Conservation (phyloP, 768 basidiomycete species). For the Termitomyces sp. region DNA sequence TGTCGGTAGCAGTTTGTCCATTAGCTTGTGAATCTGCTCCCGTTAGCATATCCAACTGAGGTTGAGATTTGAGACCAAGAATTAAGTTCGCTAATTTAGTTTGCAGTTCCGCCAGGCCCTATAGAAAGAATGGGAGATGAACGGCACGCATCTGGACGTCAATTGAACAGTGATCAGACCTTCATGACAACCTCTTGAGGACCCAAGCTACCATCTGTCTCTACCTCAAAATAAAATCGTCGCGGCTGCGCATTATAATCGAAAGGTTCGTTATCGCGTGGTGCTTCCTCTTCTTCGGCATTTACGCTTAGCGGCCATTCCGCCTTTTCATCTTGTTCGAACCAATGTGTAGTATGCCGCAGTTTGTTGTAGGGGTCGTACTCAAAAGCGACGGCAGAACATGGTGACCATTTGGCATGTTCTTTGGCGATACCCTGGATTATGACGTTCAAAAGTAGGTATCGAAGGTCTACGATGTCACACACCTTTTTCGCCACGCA, state of each 20-base stretch:
- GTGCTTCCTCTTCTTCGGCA: slow-evolving; percentile 77
- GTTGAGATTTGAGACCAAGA: slow-evolving; percentile 63
- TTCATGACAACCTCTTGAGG: slow-evolving; percentile 90
- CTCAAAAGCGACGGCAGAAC: slow-evolving; percentile 92
- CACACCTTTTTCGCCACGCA: slow-evolving; percentile 94
- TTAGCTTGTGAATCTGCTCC: slow-evolving; percentile 33
- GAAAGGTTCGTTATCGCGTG: slow-evolving; percentile 77
- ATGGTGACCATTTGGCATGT: slow-evolving; percentile 98
- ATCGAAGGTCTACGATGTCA: not conserved
- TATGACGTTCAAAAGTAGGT: not conserved
- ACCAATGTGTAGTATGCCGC: slow-evolving; percentile 95
- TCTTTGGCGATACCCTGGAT: slow-evolving; percentile 93
- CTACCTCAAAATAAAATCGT: slow-evolving; percentile 92
- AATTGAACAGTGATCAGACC: slow-evolving; percentile 33
- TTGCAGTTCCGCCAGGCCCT: slow-evolving; percentile 79
- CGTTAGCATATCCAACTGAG: slow-evolving; percentile 51
- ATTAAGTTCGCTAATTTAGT: slow-evolving; percentile 79
- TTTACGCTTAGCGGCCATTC: slow-evolving; percentile 96
- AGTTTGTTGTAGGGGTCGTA: slow-evolving; percentile 98
- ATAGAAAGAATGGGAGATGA: slow-evolving; percentile 4
- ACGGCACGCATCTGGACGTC: not conserved
- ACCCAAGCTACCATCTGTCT: slow-evolving; percentile 86
- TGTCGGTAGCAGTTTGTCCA: slow-evolving; percentile 20
- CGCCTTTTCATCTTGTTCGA: slow-evolving; percentile 68
- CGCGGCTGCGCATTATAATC: slow-evolving; percentile 86